Percentiles rank a stretch among this genome's conserved stretches.
These are phyloP conservation scores for Tetrapisispora fleetii DNA, from an alignment of 805 yeast genomes.

Conservation along the genomic window DNA sequence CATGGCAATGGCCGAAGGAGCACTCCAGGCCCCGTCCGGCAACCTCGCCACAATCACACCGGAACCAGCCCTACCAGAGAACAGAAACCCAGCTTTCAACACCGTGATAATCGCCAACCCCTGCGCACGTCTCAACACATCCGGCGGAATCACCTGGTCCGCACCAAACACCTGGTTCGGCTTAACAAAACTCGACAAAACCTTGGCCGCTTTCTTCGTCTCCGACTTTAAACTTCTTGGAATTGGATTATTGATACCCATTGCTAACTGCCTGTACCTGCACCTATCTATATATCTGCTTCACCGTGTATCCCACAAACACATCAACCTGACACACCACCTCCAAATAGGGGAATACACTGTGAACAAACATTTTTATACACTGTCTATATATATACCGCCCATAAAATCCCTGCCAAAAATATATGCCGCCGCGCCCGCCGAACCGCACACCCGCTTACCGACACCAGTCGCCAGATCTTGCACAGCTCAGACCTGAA, in stretches of 20 bases:
- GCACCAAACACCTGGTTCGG: constrained; percentile 91
- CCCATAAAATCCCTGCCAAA: too few relatives aligned
- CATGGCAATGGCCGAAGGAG: constrained; percentile 92
- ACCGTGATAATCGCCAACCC: constrained; percentile 91
- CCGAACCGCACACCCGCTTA: too few relatives aligned
- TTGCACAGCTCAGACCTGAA: too few relatives aligned
- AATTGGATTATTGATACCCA: constrained; percentile 87
- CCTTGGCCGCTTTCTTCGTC: constrained; percentile 84
- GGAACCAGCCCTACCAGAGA: constrained; percentile 95
- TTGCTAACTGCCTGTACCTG: constrained; percentile 11
- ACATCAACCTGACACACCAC: too few relatives aligned
- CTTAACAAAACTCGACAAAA: constrained; percentile 79
- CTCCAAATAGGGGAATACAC: too few relatives aligned
- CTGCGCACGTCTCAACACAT: constrained; percentile 75
- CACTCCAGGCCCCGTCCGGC: constrained; percentile 94
- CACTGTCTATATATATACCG: too few relatives aligned
- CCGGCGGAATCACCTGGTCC: constrained; percentile 83
- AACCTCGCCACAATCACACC: constrained; percentile 91
- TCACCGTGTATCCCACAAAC: too few relatives aligned
- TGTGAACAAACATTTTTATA: too few relatives aligned
- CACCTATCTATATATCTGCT: too few relatives aligned
- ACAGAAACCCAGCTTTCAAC: constrained; percentile 92
- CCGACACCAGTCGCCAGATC: too few relatives aligned
- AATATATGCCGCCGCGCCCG: too few relatives aligned
- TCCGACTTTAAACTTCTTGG: constrained; percentile 83